These are phyloP conservation scores for Dryadomyces quercus-mongolicae DNA, from an alignment of 2,329 filamentous ascomycete species.

Conservation along the genomic window DNA sequence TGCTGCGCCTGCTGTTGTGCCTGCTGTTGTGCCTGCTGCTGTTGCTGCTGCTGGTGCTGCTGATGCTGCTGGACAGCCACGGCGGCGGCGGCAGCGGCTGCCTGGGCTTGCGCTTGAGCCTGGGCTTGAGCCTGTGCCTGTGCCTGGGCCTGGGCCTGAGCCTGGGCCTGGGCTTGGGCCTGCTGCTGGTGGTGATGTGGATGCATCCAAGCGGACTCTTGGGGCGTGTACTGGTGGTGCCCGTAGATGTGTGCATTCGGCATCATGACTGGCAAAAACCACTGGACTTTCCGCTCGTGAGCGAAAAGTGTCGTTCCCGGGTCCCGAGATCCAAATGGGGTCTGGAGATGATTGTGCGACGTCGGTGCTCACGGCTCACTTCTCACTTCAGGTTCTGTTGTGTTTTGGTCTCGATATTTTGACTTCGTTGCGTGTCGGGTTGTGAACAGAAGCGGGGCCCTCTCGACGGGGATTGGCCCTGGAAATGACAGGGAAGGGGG, in stretches of 20 bases:
- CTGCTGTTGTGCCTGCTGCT: slow-evolving; percentile 55
- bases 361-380: no score
- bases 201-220: slow-evolving; percentile 57
- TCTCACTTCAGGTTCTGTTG: no score
- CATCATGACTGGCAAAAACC: slow-evolving; percentile 34
- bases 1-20: slow-evolving; percentile 56
- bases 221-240: slow-evolving; percentile 54
- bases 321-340: background rate
- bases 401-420: background rate
- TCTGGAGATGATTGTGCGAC: no score
- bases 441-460: background rate
- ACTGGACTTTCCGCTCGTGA: background rate
- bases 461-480: background rate
- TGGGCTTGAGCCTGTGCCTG: slow-evolving; percentile 27
- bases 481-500: background rate
- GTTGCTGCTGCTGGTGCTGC: slow-evolving; percentile 46
- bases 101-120: slow-evolving; percentile 2
- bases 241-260: slow-evolving; percentile 52
- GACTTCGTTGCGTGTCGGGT: background rate
- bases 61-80: slow-evolving; percentile 33
- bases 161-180: slow-evolving; percentile 10
- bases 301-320: no score
- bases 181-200: slow-evolving; percentile 49
- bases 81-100: slow-evolving; percentile 36
- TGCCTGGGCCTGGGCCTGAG: slow-evolving; percentile 13